Evolutionary conservation across 352 stramenopile genomes (phyloP).

Genomic region (Phytophthora sansomeana): DNA sequence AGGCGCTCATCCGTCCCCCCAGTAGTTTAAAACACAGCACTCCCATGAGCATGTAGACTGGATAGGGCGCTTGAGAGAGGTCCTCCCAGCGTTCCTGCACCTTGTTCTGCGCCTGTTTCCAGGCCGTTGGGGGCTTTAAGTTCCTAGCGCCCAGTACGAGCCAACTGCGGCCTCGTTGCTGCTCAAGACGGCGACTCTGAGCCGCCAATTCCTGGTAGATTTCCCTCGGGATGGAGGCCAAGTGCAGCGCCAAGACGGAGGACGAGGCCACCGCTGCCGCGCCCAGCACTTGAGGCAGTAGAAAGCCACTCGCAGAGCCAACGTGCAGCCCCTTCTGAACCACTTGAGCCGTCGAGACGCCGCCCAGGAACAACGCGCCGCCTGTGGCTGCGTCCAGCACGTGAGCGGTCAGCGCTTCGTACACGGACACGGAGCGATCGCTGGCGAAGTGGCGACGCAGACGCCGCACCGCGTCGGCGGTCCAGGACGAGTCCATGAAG

Average conservation of each 20-base stretch:
- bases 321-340: constrained; percentile 54
- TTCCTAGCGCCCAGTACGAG: constrained; percentile 32
- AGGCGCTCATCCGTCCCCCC: constrained; percentile 67
- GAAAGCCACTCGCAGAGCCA: constrained; percentile 52
- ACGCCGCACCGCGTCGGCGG: no score
- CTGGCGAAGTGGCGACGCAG: constrained; percentile 46
- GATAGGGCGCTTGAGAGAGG: constrained; percentile 56
- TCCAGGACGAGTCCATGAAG: neutral
- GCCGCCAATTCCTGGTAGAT: constrained; percentile 43
- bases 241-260: constrained; percentile 54
- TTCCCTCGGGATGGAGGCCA: constrained; percentile 57
- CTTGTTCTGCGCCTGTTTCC: constrained; percentile 30
- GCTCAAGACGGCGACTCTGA: constrained; percentile 25
- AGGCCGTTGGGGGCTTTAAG: constrained; percentile 36
- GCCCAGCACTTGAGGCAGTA: constrained; percentile 51
- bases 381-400: constrained; percentile 57
- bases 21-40: constrained; percentile 82
- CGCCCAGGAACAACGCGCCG: constrained; percentile 56
- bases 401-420: constrained; percentile 49
- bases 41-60: constrained; percentile 77
- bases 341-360: constrained; percentile 56
- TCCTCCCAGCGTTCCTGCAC: constrained; percentile 46
- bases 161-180: constrained; percentile 30
- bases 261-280: constrained; percentile 55
- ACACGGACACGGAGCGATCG: constrained; percentile 53